Base-by-base conservation (phyloP, 2,329 filamentous ascomycete species). In the Nemania serpens region DNA sequence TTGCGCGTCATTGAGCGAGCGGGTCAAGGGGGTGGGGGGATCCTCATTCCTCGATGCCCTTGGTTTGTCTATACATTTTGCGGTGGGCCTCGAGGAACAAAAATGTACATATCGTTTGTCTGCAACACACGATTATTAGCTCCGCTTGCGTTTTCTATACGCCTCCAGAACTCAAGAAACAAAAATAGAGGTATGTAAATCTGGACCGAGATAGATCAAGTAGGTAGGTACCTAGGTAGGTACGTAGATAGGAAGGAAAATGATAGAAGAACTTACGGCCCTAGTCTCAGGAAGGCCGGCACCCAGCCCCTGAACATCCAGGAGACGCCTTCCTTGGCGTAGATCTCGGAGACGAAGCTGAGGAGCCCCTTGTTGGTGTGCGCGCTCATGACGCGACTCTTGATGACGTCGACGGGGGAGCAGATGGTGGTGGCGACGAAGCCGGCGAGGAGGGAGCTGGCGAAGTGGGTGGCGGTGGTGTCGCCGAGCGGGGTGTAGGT, bases 281-380 rank as follows among this genome's bases (percentile, higher is more conserved):
- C 86, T 51, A 89, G 76, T 61, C 87, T 77, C 65, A 88, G 78
- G 72, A 89, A 89, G 68, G 84, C 87, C n/a, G 92, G 92, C 48
- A 93, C 87, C 91, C 91, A 96, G 62, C 92, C 92, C 75, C 91
- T 91, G 77, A 96, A 96, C 84, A 94, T 88, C 92, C 92, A 96
- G 46, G 82, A 77, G 51, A 91, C 74, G 1, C 92, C 92, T 72
- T 96, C 91, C 17, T 84, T 78, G 56, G 80, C 82, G 66, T 88
- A 90, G 34, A 93, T 87, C 46, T 91, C 86, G 43, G 79, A 77
- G 55, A 96, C 76, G 20, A 93, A 75, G 58, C 78, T 79, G 2
- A 84, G 65, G 33, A 95, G 76, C 25, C 83, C 80, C 65, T 84
- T 76, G 64, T 79, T 74, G 43, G 78, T 74, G 50, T 77, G 76